Base-by-base conservation (phyloP, 768 basidiomycete species). In the Suillus plorans region DNA sequence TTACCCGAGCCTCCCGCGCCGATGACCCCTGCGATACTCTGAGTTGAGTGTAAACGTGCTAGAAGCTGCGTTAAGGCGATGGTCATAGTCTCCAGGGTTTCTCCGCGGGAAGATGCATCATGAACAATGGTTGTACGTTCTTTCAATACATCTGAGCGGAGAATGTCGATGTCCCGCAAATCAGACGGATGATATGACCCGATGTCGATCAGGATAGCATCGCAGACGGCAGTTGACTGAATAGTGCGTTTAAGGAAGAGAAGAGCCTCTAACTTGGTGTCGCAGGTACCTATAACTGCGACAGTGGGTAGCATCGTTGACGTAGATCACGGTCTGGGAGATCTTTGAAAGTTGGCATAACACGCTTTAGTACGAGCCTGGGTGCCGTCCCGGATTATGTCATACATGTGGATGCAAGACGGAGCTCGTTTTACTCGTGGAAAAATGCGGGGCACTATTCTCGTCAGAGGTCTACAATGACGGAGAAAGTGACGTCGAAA, bases 271-370 rank as follows among this genome's bases (percentile, higher is more conserved):
- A 68, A 67, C 42, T 76, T 73, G 52, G 68, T 76, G 22, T 74
- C 73, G 37, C 75, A 73, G 22, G 72, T 76, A 20, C 73, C 73
- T 16, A 74, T 64, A 14, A 74, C 71, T 9, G 68, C 71, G 10
- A 76, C 56, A 45, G 64, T 55, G 18, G 74, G 69, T 16, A 28
- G 39, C 37, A 61, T 68, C 56, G 14, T 52, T 39, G 39, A 25
- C 9, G 20, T 8, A 41, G 18, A 63, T 41, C 50, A 50, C 22
- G 22, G 56, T 65, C 4, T 28, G 39, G 41, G 34, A 47, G 13
- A 34, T 28, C 31, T 55, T 31, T 31, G 31, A 31, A 31, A 31
- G 31, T 6, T 55, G 20, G 5, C 22, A 13, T 18, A 60, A 41
- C 62, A 34, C 22, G 34, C 12, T 34, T 55, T n/a, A 20, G 10